phyloP scores from a whole-genome alignment of 2,329 filamentous ascomycete genomes.

The Talaromyces sp. region DNA sequence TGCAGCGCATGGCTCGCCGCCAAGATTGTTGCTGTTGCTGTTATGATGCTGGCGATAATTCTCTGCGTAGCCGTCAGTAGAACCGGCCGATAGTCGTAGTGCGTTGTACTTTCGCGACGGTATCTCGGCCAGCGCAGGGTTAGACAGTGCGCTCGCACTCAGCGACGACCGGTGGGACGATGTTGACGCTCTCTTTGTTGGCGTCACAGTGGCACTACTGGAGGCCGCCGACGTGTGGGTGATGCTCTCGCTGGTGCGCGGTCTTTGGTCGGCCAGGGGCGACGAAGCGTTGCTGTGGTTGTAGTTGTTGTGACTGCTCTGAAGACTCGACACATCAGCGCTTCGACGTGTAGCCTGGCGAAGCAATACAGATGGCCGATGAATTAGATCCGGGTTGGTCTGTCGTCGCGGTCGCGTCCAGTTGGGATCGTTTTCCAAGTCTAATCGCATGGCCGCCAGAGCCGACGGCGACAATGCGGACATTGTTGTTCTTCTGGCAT shows the following conservation, averaged over 20 bases:
- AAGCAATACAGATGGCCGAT: conserved; percentile 20
- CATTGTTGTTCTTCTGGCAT: conserved; percentile 14
- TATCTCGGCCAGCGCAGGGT: conserved; percentile 28
- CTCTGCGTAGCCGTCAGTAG: conserved; percentile 15
- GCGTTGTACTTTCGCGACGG: conserved; percentile 29
- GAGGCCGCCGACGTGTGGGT: conserved; percentile 21
- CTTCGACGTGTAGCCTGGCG: conserved; percentile 22
- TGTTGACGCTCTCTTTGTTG: conserved; percentile 11
- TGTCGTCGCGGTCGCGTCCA: conserved; percentile 22
- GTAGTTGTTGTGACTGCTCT: neutral
- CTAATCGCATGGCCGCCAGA: conserved; percentile 12
- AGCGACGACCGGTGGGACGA: conserved; percentile 22
- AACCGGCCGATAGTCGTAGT: conserved; percentile 20
- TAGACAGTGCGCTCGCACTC: conserved; percentile 28
- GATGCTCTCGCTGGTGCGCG: conserved; percentile 18
- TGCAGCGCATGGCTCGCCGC: conserved; percentile 24
- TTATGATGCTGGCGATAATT: neutral
- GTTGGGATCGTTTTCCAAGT: conserved; percentile 3
- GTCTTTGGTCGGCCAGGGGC: conserved; percentile 18
- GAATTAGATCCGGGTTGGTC: conserved; percentile 22
- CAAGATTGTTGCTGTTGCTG: neutral
- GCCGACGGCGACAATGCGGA: conserved; percentile 16
- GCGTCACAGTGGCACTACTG: conserved; percentile 21
- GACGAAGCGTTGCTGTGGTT: conserved; percentile 5
- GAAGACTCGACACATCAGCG: conserved; percentile 17